These are phyloP conservation scores for Oryza brachyantha DNA, from an alignment of 176 grass and related monocot species.

Conservation along the genomic window DNA sequence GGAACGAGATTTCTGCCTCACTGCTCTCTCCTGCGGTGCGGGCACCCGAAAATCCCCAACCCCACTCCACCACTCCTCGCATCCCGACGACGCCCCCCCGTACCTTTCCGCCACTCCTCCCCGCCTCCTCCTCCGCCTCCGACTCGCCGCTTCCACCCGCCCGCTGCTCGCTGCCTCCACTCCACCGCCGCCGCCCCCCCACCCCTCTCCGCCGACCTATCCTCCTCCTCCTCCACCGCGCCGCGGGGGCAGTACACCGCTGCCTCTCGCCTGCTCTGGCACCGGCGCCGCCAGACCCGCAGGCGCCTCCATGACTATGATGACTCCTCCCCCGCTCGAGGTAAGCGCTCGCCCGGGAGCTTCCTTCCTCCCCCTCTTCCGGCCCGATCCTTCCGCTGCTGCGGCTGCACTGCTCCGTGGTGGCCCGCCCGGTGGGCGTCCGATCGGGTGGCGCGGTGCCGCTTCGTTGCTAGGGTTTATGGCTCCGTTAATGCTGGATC, in stretches of 20 bases:
- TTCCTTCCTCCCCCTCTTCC: too few species aligned
- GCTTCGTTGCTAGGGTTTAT: slow-evolving; percentile 31
- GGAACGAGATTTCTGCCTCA: too few species aligned
- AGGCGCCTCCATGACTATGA: slow-evolving; percentile 49
- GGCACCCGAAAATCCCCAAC: background rate
- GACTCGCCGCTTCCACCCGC: slow-evolving; percentile 10
- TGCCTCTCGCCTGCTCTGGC: too few species aligned
- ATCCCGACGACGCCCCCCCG: background rate
- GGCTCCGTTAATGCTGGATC: slow-evolving; percentile 43
- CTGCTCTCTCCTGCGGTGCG: background rate
- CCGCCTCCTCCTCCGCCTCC: background rate
- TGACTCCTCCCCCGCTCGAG: slow-evolving; percentile 70
- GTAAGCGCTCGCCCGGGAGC: slow-evolving; percentile 48
- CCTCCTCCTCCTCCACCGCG: too few species aligned
- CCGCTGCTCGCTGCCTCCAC: background rate
- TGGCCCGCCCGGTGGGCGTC: background rate
- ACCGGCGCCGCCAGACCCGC: background rate
- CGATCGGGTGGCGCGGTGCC: slow-evolving; percentile 7
- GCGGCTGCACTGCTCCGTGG: background rate
- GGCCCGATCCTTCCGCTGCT: too few species aligned
- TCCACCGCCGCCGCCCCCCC: too few species aligned
- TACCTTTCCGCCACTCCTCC: background rate
- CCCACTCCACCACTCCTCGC: background rate
- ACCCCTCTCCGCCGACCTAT: background rate
- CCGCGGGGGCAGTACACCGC: background rate